Percentiles rank a stretch among this genome's conserved stretches.
Evolutionary conservation across 2,329 filamentous ascomycete genomes (phyloP).

Genomic region (Sclerotinia trifoliorum): DNA sequence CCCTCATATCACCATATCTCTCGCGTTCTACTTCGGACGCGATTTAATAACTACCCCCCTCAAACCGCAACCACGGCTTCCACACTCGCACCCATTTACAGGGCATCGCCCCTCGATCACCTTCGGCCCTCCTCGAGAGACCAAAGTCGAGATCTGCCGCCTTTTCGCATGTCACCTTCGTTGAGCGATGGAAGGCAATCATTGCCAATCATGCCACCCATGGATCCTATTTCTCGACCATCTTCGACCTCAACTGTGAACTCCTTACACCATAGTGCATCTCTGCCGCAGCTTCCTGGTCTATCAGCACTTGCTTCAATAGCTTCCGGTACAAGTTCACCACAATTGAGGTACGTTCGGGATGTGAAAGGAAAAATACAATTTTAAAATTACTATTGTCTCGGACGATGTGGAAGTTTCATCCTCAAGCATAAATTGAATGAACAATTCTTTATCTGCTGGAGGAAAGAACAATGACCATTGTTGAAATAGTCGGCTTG

Average conservation of each 20-base stretch:
- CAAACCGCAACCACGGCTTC: slow-evolving; percentile 51
- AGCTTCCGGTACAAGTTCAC: slow-evolving; percentile 49
- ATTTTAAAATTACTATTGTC: not conserved
- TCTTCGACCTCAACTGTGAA: slow-evolving; percentile 52
- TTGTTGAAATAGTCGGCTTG: not conserved
- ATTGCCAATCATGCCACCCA: slow-evolving; percentile 45
- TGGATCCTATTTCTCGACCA: slow-evolving; percentile 52
- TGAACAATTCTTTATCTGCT: not conserved
- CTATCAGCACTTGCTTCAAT: slow-evolving; percentile 60
- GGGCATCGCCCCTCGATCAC: slow-evolving; percentile 57
- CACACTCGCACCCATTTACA: slow-evolving; percentile 55
- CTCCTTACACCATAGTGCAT: slow-evolving; percentile 45
- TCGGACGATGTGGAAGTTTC: slow-evolving; percentile 9
- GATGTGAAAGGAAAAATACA: slow-evolving; percentile 12
- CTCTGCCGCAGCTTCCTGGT: slow-evolving; percentile 49
- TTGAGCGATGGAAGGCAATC: slow-evolving; percentile 47
- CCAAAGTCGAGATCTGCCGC: slow-evolving; percentile 47
- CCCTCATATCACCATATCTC: slow-evolving; percentile 20
- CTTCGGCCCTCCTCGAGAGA: slow-evolving; percentile 50
- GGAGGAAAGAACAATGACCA: not conserved
- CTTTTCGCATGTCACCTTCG: slow-evolving; percentile 47
- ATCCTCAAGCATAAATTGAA: not conserved
- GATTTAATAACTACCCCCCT: slow-evolving; percentile 34
- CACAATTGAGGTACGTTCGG: slow-evolving; percentile 50
- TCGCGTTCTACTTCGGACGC: slow-evolving; percentile 36